Percentiles rank a stretch among this genome's conserved stretches.
These are phyloP conservation scores for Areca catechu DNA, from an alignment of 176 grass and related monocot species.

Conservation along the genomic window DNA sequence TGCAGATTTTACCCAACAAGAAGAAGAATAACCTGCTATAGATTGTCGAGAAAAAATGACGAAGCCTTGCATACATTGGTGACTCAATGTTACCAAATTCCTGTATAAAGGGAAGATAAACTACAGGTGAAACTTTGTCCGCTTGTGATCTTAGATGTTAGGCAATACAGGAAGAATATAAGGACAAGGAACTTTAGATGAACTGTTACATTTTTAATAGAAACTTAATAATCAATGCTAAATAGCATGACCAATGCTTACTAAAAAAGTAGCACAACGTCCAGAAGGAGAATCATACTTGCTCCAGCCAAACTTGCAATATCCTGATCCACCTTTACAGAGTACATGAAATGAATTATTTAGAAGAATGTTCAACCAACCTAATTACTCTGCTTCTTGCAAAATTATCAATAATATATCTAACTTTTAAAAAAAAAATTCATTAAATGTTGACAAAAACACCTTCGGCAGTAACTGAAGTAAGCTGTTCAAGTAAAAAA, in stretches of 20 bases:
- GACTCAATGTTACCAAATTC: slow-evolving; percentile 96
- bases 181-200: too few relatives aligned
- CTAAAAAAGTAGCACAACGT: slow-evolving; percentile 83
- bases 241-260: slow-evolving; percentile 11
- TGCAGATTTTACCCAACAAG: neutral
- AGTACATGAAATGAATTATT: slow-evolving; percentile 2
- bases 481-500: too few relatives aligned
- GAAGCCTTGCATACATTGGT: slow-evolving; percentile 85
- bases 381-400: too few relatives aligned
- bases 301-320: slow-evolving; percentile 99
- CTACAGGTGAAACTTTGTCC: too few relatives aligned
- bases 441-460: too few relatives aligned
- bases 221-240: too few relatives aligned
- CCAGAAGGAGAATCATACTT: slow-evolving; percentile 85
- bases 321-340: slow-evolving; percentile 86
- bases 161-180: too few relatives aligned
- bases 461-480: too few relatives aligned
- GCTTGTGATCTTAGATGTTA: too few relatives aligned
- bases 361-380: slow-evolving; percentile 5
- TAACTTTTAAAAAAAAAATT: too few relatives aligned
- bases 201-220: too few relatives aligned
- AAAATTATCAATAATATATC: too few relatives aligned
- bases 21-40: slow-evolving; percentile 48
- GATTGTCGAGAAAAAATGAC: slow-evolving; percentile 81
- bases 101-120: slow-evolving; percentile 12